Percentiles rank a stretch among this genome's conserved stretches.
These are phyloP conservation scores for Deakozyma indianensis DNA, from an alignment of 805 yeast genomes.

Conservation along the genomic window DNA sequence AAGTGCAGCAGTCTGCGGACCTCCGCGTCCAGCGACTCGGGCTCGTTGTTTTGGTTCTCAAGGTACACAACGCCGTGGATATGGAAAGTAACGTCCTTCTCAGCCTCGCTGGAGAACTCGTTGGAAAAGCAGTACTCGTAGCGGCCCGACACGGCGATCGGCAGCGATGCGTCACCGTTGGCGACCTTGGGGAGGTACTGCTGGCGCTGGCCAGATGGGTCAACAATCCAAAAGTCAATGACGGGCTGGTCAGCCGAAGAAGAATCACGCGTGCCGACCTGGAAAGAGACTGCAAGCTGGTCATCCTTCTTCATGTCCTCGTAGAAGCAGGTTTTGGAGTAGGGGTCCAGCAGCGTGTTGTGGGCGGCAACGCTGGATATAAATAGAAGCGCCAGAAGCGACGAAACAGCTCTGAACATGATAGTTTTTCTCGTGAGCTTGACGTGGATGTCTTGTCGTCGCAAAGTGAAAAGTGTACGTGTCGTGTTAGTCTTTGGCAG, in stretches of 20 bases:
- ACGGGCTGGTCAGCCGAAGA: constrained; percentile 21
- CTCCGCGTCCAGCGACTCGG: constrained; percentile 72
- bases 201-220: constrained; percentile 36
- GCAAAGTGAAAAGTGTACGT: too few species aligned
- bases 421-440: too few species aligned
- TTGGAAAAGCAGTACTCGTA: constrained; percentile 85
- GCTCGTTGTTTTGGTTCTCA: constrained; percentile 60
- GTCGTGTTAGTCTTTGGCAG: too few species aligned
- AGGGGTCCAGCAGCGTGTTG: constrained; percentile 67
- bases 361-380: constrained; percentile 34
- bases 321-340: constrained; percentile 78
- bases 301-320: constrained; percentile 75
- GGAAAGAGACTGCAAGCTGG: constrained; percentile 77
- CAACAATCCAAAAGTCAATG: constrained; percentile 46
- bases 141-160: constrained; percentile 56
- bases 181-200: constrained; percentile 41
- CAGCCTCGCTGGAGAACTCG: constrained; percentile 54
- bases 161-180: constrained; percentile 66
- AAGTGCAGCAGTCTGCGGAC: constrained; percentile 60
- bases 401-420: background rate
- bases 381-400: background rate
- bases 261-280: constrained; percentile 77
- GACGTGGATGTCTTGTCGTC: too few species aligned
- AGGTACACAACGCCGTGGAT: constrained; percentile 86
- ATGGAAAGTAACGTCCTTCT: constrained; percentile 89